Conservation (phyloP, 805 yeast species). For the Blastobotrys mokoenaii region DNA sequence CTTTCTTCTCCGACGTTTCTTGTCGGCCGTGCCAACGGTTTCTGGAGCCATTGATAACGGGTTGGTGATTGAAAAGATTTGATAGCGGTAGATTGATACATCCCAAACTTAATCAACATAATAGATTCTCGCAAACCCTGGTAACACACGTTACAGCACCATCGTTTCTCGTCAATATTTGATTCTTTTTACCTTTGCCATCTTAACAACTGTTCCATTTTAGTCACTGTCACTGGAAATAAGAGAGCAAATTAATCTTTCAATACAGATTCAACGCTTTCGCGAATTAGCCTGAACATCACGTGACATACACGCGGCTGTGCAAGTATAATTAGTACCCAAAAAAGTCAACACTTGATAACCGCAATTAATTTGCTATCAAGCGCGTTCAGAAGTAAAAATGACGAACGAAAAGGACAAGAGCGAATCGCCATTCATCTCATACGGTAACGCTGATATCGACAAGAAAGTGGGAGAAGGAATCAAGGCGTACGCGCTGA, state of each 20-base stretch:
- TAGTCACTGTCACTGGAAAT: no score
- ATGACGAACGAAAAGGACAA: background rate
- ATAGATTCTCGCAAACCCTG: background rate
- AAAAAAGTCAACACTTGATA: no score
- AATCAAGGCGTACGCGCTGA: constrained; percentile 52
- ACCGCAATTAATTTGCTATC: background rate
- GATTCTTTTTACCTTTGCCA: no score
- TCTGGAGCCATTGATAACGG: background rate
- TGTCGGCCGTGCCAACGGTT: background rate
- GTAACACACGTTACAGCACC: background rate
- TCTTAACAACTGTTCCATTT: no score
- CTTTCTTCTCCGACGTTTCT: constrained; percentile 17
- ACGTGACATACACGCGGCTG: no score
- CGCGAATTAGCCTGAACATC: no score
- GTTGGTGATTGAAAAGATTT: background rate
- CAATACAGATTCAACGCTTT: no score
- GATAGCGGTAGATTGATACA: background rate
- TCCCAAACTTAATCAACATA: no score
- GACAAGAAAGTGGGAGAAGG: constrained; percentile 49
- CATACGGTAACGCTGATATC: constrained; percentile 29
- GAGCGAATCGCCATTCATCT: background rate
- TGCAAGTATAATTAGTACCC: no score
- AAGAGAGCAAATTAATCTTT: no score
- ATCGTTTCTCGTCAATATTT: no score
- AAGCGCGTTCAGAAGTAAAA: background rate